Evolutionary conservation across 2,329 filamentous ascomycete genomes (phyloP).

Genomic region (Cryphonectria naterciae): DNA sequence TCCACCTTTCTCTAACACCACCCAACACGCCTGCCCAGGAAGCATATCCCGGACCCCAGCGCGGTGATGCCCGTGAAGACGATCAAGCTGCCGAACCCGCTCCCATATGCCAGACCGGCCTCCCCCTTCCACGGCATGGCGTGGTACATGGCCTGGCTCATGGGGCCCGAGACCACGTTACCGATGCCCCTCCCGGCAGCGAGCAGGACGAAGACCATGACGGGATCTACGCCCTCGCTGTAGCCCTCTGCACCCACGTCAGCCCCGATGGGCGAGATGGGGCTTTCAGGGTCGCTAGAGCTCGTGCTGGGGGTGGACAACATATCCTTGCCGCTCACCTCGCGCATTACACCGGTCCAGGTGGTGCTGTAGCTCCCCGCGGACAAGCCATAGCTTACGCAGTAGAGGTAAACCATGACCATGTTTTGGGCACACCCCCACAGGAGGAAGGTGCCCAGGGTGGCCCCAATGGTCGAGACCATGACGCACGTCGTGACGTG

Average conservation of each 20-base stretch:
- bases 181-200: constrained; percentile 64
- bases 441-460: constrained; percentile 59
- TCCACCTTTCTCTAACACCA: constrained; percentile 36
- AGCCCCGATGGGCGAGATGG: constrained; percentile 9
- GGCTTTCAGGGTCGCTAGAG: constrained; percentile 30
- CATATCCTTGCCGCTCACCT: constrained; percentile 38
- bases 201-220: constrained; percentile 62
- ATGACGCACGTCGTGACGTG: constrained; percentile 59
- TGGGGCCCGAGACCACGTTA: constrained; percentile 59
- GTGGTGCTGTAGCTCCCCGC: constrained; percentile 66
- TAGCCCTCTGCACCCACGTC: constrained; percentile 1
- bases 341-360: constrained; percentile 62
- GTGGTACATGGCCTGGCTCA: constrained; percentile 57
- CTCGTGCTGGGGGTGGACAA: constrained; percentile 22
- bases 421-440: constrained; percentile 64
- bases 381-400: constrained; percentile 66
- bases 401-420: constrained; percentile 61
- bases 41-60: constrained; percentile 50
- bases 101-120: constrained; percentile 50
- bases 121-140: constrained; percentile 49
- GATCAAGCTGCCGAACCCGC: constrained; percentile 57
- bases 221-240: constrained; percentile 44
- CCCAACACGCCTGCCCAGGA: constrained; percentile 44
- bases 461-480: constrained; percentile 60
- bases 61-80: constrained; percentile 61